These are phyloP conservation scores for Corynespora cassiicola DNA, from an alignment of 2,329 filamentous ascomycete species.

Conservation along the genomic window DNA sequence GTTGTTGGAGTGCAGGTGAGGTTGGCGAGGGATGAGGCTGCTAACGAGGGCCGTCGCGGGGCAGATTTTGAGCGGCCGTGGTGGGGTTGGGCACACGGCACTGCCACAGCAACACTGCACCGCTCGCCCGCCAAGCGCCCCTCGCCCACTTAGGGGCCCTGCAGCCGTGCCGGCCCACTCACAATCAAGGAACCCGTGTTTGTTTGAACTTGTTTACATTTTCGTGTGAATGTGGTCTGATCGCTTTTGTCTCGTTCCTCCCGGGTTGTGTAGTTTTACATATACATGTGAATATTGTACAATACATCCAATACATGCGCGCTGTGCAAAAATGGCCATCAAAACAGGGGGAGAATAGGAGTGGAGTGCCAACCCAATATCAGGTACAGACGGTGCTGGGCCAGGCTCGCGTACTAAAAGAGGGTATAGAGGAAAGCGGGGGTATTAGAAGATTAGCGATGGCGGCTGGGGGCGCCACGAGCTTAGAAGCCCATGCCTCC, in stretches of 20 bases:
- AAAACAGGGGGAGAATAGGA: constrained; percentile 38
- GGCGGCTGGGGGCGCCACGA: constrained; percentile 21
- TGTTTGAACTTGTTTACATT: constrained; percentile 31
- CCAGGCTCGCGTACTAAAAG: constrained; percentile 37
- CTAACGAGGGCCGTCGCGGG: constrained; percentile 20
- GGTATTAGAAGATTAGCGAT: constrained; percentile 37
- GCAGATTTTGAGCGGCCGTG: constrained; percentile 3
- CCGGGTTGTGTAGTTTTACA: constrained; percentile 32
- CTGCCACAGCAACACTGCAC: constrained; percentile 26
- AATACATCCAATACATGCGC: constrained; percentile 39
- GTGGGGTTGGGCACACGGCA: constrained; percentile 5
- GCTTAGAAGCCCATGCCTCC: constrained; percentile 70
- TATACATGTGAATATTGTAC: constrained; percentile 47
- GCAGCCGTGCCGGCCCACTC: no score
- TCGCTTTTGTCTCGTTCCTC: constrained; percentile 40
- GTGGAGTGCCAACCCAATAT: constrained; percentile 44
- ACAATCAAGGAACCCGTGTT: constrained; percentile 6
- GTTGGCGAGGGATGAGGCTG: constrained; percentile 31
- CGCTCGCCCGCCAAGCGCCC: no score
- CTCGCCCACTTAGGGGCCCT: no score
- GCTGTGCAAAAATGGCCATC: constrained; percentile 38
- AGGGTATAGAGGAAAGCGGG: constrained; percentile 38
- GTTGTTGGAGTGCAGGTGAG: constrained; percentile 27
- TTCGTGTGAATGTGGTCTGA: no score
- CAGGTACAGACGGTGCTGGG: constrained; percentile 42